Evolutionary conservation across 164 flowering plant species (phyloP).

Genomic region (Kingdonia uniflora): DNA sequence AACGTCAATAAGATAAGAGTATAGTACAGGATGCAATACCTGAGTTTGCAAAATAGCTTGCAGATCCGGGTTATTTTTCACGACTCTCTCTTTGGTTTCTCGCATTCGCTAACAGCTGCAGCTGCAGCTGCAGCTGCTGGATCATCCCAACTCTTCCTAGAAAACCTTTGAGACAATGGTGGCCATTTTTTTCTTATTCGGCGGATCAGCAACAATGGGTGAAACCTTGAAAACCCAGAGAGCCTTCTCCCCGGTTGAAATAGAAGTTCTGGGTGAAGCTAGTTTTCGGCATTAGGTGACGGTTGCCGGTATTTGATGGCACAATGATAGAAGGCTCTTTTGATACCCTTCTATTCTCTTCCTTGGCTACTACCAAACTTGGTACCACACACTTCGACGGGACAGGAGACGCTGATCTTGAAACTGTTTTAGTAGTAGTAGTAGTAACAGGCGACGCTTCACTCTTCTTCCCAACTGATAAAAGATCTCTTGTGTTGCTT

Average conservation of each 20-base stretch:
- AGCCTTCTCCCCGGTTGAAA: constrained; percentile 78
- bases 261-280: constrained; percentile 63
- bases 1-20: too few relatives aligned
- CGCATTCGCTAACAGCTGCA: constrained; percentile 20
- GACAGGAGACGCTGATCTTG: constrained; percentile 72
- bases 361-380: constrained; percentile 57
- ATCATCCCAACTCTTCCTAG: constrained; percentile 90
- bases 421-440: constrained; percentile 43
- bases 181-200: constrained; percentile 67
- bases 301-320: constrained; percentile 88
- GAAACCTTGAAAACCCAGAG: constrained; percentile 58
- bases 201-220: constrained; percentile 39
- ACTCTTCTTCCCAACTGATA: constrained; percentile 46
- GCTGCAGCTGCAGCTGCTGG: background rate
- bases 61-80: constrained; percentile 46
- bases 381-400: constrained; percentile 90
- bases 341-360: constrained; percentile 49
- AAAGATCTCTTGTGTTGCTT: constrained; percentile 33
- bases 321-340: constrained; percentile 82
- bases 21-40: constrained; percentile 23
- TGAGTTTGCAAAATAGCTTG: constrained; percentile 72
- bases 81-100: constrained; percentile 42
- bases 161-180: constrained; percentile 48
- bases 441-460: constrained; percentile 24
- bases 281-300: constrained; percentile 63